These are phyloP conservation scores for Raffaelea albimanens DNA, from an alignment of 2,329 filamentous ascomycete species.

Conservation along the genomic window DNA sequence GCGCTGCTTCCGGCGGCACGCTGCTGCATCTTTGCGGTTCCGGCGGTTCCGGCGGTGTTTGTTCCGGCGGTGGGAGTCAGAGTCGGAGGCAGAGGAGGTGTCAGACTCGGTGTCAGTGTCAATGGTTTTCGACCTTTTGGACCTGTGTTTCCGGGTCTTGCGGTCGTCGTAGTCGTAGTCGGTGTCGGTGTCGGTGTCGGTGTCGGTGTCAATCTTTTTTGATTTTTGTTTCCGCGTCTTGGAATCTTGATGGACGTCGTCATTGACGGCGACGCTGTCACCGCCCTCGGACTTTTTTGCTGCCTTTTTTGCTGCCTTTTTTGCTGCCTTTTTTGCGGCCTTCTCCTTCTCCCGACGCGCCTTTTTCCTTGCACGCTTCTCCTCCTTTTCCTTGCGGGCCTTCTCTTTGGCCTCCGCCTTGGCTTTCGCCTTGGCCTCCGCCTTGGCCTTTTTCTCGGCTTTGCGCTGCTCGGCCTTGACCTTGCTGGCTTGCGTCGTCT, in stretches of 20 bases:
- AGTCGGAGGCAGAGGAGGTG: too few species aligned
- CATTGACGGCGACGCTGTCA: too few species aligned
- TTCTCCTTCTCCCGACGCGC: conserved; percentile 18
- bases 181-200: not conserved
- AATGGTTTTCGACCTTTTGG: not conserved
- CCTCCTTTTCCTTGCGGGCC: conserved; percentile 15
- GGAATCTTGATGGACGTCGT: too few species aligned
- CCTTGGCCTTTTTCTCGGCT: conserved; percentile 25
- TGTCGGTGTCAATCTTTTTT: too few species aligned
- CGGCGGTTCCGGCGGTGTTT: too few species aligned
- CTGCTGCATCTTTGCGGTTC: too few species aligned
- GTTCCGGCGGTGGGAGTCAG: too few species aligned
- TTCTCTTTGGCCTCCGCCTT: conserved; percentile 20
- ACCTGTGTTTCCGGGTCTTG: not conserved
- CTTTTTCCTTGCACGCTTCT: conserved; percentile 12
- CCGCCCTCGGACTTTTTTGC: not conserved
- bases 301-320: conserved; percentile 1
- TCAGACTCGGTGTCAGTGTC: not conserved
- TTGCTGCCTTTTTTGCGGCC: conserved; percentile 11
- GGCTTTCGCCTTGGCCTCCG: conserved; percentile 22
- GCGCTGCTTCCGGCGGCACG: too few species aligned
- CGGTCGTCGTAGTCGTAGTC: not conserved
- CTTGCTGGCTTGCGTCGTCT: conserved; percentile 36
- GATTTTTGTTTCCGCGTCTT: too few species aligned
- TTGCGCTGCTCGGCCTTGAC: conserved; percentile 32